These are phyloP conservation scores for Globisporangium takayamanum DNA, from an alignment of 352 stramenopile genomes.

Conservation along the genomic window DNA sequence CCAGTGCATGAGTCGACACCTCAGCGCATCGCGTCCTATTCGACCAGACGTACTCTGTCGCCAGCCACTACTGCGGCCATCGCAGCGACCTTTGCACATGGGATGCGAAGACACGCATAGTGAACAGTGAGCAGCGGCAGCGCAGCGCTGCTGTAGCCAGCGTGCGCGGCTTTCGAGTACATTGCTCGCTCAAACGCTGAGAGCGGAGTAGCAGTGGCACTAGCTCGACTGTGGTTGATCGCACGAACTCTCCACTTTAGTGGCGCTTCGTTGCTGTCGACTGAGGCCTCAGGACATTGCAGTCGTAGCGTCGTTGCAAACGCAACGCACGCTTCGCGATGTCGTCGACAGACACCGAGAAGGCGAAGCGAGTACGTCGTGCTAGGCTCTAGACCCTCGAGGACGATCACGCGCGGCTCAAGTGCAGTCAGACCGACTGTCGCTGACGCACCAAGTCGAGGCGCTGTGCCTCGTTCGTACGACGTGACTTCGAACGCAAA, in stretches of 20 bases:
- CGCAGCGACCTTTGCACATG: conserved; percentile 7
- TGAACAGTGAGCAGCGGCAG: conserved; percentile 19
- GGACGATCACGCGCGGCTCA: conserved; percentile 14
- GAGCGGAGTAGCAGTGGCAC: not conserved
- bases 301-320: conserved; percentile 16
- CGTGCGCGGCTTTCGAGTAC: conserved; percentile 14
- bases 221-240: conserved; percentile 14
- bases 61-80: conserved; percentile 15
- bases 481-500: conserved; percentile 25
- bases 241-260: conserved; percentile 14
- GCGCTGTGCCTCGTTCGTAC: no score
- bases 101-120: conserved; percentile 13
- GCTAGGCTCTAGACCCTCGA: conserved; percentile 18
- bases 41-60: conserved; percentile 3
- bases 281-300: not conserved
- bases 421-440: conserved; percentile 9
- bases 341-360: conserved; percentile 25
- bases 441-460: not conserved
- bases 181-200: conserved; percentile 9
- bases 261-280: not conserved
- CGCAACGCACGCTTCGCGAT: conserved; percentile 29
- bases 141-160: conserved; percentile 9
- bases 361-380: conserved; percentile 36
- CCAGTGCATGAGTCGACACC: not conserved
- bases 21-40: no score